These are phyloP conservation scores for Punica granatum DNA, from an alignment of 345 rosid genomes.

Conservation along the genomic window DNA sequence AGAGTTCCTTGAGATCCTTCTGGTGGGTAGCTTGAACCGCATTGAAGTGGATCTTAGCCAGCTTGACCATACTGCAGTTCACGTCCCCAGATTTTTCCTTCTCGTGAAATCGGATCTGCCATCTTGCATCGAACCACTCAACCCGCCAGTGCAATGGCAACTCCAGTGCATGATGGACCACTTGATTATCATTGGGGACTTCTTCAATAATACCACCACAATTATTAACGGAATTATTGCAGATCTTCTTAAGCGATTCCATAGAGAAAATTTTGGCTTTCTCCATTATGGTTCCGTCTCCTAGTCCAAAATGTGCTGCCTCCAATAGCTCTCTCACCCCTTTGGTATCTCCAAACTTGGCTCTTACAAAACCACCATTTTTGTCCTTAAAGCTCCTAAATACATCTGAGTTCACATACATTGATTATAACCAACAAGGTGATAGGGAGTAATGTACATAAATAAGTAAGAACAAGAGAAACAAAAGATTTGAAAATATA, in stretches of 20 bases:
- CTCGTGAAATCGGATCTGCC: conserved; percentile 27
- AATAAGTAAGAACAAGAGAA: too few relatives aligned
- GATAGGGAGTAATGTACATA: too few relatives aligned
- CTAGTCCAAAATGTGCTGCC: conserved; percentile 33
- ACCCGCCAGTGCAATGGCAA: conserved; percentile 36
- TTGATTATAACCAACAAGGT: too few relatives aligned
- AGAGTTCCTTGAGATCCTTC: conserved; percentile 30
- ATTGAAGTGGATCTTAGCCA: conserved; percentile 44
- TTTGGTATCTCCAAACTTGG: conserved; percentile 11
- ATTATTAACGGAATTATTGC: neutral
- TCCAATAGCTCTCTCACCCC: conserved; percentile 35
- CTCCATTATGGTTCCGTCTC: conserved; percentile 25
- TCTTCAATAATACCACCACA: neutral
- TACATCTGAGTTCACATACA: conserved; percentile 19
- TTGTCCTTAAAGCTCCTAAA: conserved; percentile 23
- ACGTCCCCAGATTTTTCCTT: neutral
- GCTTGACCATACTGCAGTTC: conserved; percentile 13
- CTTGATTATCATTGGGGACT: neutral
- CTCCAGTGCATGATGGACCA: conserved; percentile 23
- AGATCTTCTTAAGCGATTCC: conserved; percentile 4
- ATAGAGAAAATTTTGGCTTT: conserved; percentile 21
- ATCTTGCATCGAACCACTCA: conserved; percentile 39
- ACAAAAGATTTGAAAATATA: too few relatives aligned
- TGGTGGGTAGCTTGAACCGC: conserved; percentile 36
- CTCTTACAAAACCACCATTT: conserved; percentile 9